Conservation (phyloP, 768 basidiomycete genomes). For the Holtermanniella nyarrowii region DNA sequence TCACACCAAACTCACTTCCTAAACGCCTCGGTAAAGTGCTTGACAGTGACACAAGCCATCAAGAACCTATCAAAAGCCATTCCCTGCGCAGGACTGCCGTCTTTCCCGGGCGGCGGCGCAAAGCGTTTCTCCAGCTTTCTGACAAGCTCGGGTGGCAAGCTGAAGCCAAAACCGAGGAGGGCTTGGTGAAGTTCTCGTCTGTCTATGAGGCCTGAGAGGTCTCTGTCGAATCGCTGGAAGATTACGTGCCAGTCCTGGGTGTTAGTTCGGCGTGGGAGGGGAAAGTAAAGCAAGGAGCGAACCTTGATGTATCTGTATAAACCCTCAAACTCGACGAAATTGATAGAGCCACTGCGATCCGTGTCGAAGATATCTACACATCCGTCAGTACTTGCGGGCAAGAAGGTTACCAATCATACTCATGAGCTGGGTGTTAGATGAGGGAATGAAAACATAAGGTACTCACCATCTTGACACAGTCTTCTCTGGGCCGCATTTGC, state of each 20-base stretch:
- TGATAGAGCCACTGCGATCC: conserved; percentile 37
- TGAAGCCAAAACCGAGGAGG: conserved; percentile 37
- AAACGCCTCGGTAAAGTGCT: conserved; percentile 40
- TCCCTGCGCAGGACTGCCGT: conserved; percentile 11
- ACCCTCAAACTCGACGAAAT: conserved; percentile 39
- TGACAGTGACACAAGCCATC: conserved; percentile 42
- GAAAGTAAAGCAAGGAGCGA: conserved; percentile 2
- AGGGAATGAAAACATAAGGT: not conserved
- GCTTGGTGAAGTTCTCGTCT: conserved; percentile 39
- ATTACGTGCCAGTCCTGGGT: conserved; percentile 40
- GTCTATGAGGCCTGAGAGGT: conserved; percentile 38
- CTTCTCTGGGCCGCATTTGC: conserved; percentile 38
- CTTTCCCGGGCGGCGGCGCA: conserved; percentile 23
- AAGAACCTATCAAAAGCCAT: conserved; percentile 41
- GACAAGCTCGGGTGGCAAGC: conserved; percentile 37
- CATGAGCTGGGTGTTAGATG: conserved; percentile 28
- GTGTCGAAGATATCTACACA: conserved; percentile 39
- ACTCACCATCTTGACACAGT: conserved; percentile 41
- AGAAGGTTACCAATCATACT: too few species aligned
- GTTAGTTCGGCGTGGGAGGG: not conserved
- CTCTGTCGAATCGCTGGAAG: conserved; percentile 40
- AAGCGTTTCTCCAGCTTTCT: conserved; percentile 38
- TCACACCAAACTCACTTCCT: conserved; percentile 21
- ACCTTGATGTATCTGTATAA: conserved; percentile 39
- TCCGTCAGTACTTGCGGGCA: too few species aligned